Base-by-base conservation (phyloP, 495 filamentous ascomycete species). In the Mytilinidion resinicola region DNA sequence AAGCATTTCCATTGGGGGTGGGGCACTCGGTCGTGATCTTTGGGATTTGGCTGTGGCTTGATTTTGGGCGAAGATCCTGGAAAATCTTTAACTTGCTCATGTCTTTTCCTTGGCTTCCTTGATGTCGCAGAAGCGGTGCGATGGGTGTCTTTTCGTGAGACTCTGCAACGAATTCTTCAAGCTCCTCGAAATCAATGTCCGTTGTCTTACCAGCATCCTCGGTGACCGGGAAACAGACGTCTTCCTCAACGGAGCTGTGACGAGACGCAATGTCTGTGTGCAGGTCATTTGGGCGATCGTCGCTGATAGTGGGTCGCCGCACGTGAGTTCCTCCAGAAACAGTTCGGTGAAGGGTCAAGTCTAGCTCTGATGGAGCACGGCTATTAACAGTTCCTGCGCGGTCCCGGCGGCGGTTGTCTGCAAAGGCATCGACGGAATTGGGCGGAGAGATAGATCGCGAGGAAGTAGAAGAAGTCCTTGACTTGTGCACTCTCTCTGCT, bases 351-450 rank as follows among this genome's bases (percentile, higher is more conserved):
- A 91, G 75, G 37, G 84, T 76, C 12, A 80, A 76, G 42, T 85
- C 82, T 15, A 83, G 55, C 35, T 80, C 77, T 5, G 83, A 82
- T 52, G 77, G 71, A 1, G 64, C 76, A 59, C 78, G 78, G 71
- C 84, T 87, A 59, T 80, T 82, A 38, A 84, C 55, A 2, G 84
- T 87, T 36, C 81, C 82, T 36, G 83, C 82, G 46, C 82, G 79
- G 17, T 90, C 89, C 9, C 83, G 81, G 47, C 83, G 79, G 58
- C 82, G 79, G 72, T 77, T 82, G 61, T 93, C 90, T 3, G 92
- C 95, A 71, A 98, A 98, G 14, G 93, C 93, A 71, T 96, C 92
- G 21, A 98, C 93, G 3, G 93, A 98, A 70, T 96, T 97, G 1
- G 93, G 91, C 10, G 91, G 91, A 15, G 95, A 98, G 0, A 80